These are phyloP conservation scores for Leishmania tarentolae DNA, from an alignment of 208 protist genomes.

Conservation along the genomic window DNA sequence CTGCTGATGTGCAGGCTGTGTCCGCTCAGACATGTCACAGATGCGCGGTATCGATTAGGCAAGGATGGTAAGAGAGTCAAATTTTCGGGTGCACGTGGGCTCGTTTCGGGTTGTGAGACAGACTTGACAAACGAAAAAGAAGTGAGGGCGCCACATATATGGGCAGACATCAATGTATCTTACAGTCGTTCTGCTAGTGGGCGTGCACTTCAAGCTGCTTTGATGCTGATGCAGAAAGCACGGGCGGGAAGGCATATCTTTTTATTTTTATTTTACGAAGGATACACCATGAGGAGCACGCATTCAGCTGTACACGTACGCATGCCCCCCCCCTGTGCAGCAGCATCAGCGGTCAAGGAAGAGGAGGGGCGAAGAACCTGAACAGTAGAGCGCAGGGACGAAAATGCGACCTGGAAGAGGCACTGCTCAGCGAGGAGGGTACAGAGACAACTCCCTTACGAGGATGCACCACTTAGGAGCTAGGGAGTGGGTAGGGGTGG, in stretches of 20 bases:
- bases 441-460: background rate
- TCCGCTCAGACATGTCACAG: background rate
- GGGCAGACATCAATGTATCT: background rate
- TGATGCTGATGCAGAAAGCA: background rate
- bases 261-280: background rate
- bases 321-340: background rate
- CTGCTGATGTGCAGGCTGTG: background rate
- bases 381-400: background rate
- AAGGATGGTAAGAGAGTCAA: background rate
- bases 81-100: background rate
- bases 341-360: background rate
- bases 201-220: background rate
- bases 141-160: background rate
- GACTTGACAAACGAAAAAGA: background rate
- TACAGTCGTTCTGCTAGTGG: background rate
- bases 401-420: background rate
- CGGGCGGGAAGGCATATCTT: background rate
- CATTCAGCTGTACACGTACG: background rate
- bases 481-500: background rate
- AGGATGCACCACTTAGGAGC: background rate
- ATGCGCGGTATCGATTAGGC: background rate
- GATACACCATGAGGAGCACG: background rate
- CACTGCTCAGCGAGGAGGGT: background rate
- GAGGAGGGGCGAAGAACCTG: background rate
- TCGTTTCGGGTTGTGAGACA: background rate